These are phyloP conservation scores for Trichosporon coremiiforme DNA, from an alignment of 1,284 basidiomycete species.

Conservation along the genomic window DNA sequence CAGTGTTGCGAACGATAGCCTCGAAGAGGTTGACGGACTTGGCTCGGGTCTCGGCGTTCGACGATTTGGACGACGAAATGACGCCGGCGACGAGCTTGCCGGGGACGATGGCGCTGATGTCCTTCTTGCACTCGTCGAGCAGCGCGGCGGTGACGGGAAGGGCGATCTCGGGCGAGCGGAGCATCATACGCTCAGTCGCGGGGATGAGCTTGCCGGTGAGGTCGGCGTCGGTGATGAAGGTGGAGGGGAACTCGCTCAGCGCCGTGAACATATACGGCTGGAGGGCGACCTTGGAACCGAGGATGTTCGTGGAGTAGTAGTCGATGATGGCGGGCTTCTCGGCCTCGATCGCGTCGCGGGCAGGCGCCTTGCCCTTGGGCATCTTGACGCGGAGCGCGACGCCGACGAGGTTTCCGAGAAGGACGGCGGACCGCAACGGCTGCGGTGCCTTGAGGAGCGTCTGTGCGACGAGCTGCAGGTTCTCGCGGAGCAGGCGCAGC, in stretches of 20 bases:
- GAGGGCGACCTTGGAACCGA: slow-evolving; percentile 47
- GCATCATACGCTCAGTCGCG: slow-evolving; percentile 51
- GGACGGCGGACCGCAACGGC: slow-evolving; percentile 41
- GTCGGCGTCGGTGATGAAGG: slow-evolving; percentile 41
- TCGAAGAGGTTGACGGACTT: slow-evolving; percentile 67
- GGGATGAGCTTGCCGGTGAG: slow-evolving; percentile 49
- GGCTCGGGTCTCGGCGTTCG: slow-evolving; percentile 66
- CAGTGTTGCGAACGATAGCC: slow-evolving; percentile 58
- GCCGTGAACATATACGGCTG: slow-evolving; percentile 35
- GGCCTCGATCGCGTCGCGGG: slow-evolving; percentile 37
- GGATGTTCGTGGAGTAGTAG: slow-evolving; percentile 48
- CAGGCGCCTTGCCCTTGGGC: slow-evolving; percentile 31
- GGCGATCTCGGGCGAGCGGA: slow-evolving; percentile 52
- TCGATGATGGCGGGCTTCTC: slow-evolving; percentile 45
- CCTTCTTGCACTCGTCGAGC: slow-evolving; percentile 51
- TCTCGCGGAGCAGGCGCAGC: slow-evolving; percentile 39
- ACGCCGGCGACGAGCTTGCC: slow-evolving; percentile 67
- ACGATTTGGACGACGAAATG: slow-evolving; percentile 75
- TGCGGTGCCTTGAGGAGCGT: slow-evolving; percentile 37
- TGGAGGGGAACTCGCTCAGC: slow-evolving; percentile 41
- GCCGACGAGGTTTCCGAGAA: slow-evolving; percentile 49
- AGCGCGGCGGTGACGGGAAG: slow-evolving; percentile 50
- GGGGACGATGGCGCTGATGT: slow-evolving; percentile 63
- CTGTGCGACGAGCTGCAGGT: slow-evolving; percentile 42
- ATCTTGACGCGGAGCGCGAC: slow-evolving; percentile 45